Base-by-base conservation (phyloP, 2,329 filamentous ascomycete species). In the Neospermospora avenae region DNA sequence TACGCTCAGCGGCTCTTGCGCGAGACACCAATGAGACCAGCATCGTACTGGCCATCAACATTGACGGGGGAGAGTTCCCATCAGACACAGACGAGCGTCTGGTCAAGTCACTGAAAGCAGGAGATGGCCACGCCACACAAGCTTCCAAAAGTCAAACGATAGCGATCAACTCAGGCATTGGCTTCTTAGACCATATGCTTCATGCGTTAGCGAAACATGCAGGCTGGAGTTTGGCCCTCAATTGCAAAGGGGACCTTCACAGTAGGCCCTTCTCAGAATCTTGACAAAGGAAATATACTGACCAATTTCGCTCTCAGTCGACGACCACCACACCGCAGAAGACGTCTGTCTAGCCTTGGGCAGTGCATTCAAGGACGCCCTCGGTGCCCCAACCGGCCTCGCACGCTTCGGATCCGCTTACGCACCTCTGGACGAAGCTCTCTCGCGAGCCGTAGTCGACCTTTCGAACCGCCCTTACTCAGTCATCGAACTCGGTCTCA, bases 11-110 rank as follows among this genome's bases (percentile, higher is more conserved):
- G 54, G 84, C 87, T 57, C 79, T 98, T 69, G 86, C 89, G 66
- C 91, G 95, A 74, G 88, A 93, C 77, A 99, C 95, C 72, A 98
- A 98, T 79, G 95, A 99, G 80, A 99, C 95, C 74, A 96, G 96
- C 75, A 96, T 99, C 76, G 87, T 95, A 74, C 82, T 98, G 65
- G 90, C 91, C 41, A 82, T 99, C 69, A 96, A 95, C 77, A 84
- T 99, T 63, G 95, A 99, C 77, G 95, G 95, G 73, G 95, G 93
- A 71, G 81, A 80, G 44, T 89, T 91, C 73, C 85, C 88, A 25
- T 80, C 84, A 14, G 81, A 88, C 41, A 84, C 84, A 58, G 83
- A 89, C 71, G 71, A 79, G 56, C 80, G 77, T 64, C 78, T 85
- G 62, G 76, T 80, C 65, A 76, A 77, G 61, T 78, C 84, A 63